Evolutionary conservation across 768 basidiomycete genomes (phyloP), one percentile per base, ranked within the genome.

Genomic region (Boletus rufocinnamomeus): DNA sequence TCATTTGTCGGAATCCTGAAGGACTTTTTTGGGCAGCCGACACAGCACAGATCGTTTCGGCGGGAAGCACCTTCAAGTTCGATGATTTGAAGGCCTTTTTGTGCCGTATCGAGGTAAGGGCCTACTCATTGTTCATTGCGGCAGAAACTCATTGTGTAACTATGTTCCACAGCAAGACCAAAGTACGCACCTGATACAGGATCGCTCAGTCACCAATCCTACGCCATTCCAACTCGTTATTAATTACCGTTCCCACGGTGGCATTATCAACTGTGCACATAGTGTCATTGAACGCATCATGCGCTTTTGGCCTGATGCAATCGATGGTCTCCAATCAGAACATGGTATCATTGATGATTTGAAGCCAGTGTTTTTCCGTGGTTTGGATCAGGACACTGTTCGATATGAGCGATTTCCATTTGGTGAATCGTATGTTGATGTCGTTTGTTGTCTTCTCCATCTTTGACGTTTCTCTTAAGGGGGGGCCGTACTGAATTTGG

Each of bases 11-110:
- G 13, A 89, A 89, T 64, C 79, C 82, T 0, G 74, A 87, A 51
- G 88, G 89, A 0, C 70, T 89, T 21, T 87, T 91, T 62, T 90
- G n/a, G n/a, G n/a, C n/a, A n/a, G n/a, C n/a, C n/a, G n/a, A n/a
- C n/a, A n/a, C n/a, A n/a, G n/a, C n/a, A 0, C 89, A 91, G 62
- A 87, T 88, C 0, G 91, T 91, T 38, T n/a, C n/a, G n/a, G n/a
- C n/a, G n/a, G n/a, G n/a, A n/a, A 88, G 85, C 60, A 80, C 86
- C 0, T 91, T 91, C 63, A 75, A 84, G 11, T 91, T 91, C 66
- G 75, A 86, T 54, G 87, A 89, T 45, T 66, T 91, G 51, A 89
- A 85, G 66, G 82, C 89, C 1, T 88, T 87, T 61, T 61, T 88
- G 30, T 83, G 80, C 56, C 78, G 84, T 45, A 67, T 84, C 2